Evolutionary conservation across 2,329 filamentous ascomycete species (phyloP).

Genomic region (Trichothecium sympodiale): DNA sequence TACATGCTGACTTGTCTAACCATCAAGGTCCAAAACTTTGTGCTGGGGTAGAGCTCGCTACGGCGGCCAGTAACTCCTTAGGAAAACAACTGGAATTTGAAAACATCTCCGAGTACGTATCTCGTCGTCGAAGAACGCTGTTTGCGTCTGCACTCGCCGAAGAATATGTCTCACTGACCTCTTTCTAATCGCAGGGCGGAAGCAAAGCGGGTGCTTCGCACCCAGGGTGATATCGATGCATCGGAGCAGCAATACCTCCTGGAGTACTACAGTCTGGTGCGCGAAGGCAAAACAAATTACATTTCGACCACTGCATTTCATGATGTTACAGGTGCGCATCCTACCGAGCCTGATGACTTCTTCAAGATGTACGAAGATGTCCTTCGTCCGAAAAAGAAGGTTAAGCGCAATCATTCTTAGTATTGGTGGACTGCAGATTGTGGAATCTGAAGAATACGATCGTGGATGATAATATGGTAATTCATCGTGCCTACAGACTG

Average conservation of each 20-base stretch:
- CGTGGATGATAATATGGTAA: too few relatives aligned
- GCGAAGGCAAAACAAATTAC: constrained; percentile 43
- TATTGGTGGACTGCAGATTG: too few relatives aligned
- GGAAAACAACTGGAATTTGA: constrained; percentile 26
- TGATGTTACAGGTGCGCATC: constrained; percentile 32
- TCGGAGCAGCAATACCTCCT: constrained; percentile 35
- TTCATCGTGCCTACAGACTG: too few relatives aligned
- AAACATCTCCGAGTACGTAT: constrained; percentile 29
- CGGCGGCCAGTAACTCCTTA: constrained; percentile 30
- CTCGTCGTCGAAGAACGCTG: not conserved
- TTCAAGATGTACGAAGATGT: constrained; percentile 30
- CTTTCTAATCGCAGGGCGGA: not conserved
- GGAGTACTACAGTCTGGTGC: constrained; percentile 40
- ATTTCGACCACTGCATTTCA: constrained; percentile 38
- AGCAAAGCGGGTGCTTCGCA: constrained; percentile 2
- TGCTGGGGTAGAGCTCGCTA: constrained; percentile 32
- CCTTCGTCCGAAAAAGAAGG: constrained; percentile 8
- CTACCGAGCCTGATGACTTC: constrained; percentile 35
- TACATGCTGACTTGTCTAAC: not conserved
- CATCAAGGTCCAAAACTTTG: constrained; percentile 35
- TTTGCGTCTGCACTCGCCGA: not conserved
- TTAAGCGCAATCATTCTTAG: constrained; percentile 8
- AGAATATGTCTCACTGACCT: not conserved
- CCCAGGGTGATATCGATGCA: constrained; percentile 10
- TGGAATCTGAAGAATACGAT: too few relatives aligned